Evolutionary conservation across 805 yeast genomes (phyloP).

Genomic region (Lachancea sp.): DNA sequence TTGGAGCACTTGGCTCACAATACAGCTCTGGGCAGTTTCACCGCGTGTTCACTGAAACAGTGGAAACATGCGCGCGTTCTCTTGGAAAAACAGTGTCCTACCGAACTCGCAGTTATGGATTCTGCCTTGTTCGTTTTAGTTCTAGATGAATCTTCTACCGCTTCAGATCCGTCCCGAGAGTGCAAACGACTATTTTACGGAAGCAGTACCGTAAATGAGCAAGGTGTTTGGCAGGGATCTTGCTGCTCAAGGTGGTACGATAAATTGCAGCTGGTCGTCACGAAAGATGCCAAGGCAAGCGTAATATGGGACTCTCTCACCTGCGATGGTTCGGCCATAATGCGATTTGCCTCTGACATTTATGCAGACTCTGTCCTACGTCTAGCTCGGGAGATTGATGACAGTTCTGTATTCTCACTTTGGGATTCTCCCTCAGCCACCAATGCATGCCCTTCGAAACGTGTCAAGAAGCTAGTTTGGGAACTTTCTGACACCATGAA

Average conservation of each 20-base stretch:
- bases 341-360: conserved; percentile 81
- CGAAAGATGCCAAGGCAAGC: conserved; percentile 82
- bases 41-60: conserved; percentile 76
- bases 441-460: neutral
- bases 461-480: conserved; percentile 31
- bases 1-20: conserved; percentile 55
- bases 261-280: conserved; percentile 76
- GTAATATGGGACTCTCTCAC: conserved; percentile 88
- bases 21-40: conserved; percentile 73
- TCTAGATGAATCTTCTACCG: conserved; percentile 56
- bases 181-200: conserved; percentile 77
- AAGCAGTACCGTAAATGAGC: conserved; percentile 57
- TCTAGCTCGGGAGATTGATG: conserved; percentile 73
- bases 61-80: conserved; percentile 72
- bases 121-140: conserved; percentile 76
- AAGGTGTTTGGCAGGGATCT: conserved; percentile 78
- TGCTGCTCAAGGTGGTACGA: conserved; percentile 94
- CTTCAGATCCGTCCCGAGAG: conserved; percentile 18
- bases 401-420: conserved; percentile 36
- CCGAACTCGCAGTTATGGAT: conserved; percentile 47
- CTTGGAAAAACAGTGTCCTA: conserved; percentile 36
- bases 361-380: conserved; percentile 85
- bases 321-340: conserved; percentile 87
- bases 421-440: conserved; percentile 11
- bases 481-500: conserved; percentile 33